phyloP scores from a whole-genome alignment of 176 grass and related monocot genomes.

The Triticum turgidum region DNA sequence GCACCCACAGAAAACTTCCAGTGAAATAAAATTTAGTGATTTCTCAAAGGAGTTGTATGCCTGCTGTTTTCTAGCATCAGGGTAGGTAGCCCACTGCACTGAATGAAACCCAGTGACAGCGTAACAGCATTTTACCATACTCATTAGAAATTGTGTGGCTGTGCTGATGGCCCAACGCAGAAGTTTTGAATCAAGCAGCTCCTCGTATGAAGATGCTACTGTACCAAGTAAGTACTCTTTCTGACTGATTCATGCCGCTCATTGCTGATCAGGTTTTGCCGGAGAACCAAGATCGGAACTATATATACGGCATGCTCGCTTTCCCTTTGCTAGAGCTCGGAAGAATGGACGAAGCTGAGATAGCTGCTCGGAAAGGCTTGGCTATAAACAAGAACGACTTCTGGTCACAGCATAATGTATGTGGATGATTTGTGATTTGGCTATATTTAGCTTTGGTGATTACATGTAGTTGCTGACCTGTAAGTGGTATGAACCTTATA shows the following conservation, averaged over 20 bases:
- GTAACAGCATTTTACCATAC: not conserved
- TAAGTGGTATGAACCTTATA: not conserved
- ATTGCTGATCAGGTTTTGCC: conserved; percentile 48
- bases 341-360: conserved; percentile 64
- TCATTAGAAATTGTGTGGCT: not conserved
- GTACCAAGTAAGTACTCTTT: not conserved
- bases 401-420: conserved; percentile 81
- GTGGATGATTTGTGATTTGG: not conserved
- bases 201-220: not conserved
- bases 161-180: not conserved
- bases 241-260: conserved; percentile 7
- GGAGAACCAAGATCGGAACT: conserved; percentile 58
- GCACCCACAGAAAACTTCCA: not conserved
- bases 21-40: not conserved
- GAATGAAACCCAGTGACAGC: not conserved
- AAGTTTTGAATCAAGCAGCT: not conserved
- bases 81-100: no score
- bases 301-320: conserved; percentile 72
- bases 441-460: not conserved
- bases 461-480: not conserved
- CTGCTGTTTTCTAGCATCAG: not conserved
- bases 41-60: not conserved
- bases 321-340: conserved; percentile 75
- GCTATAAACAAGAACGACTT: conserved; percentile 60
- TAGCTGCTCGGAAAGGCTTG: conserved; percentile 65